Evolutionary conservation across 192 early-diverging fungal species (phyloP), one percentile per base, ranked within the genome.

Genomic region (Tieghemiomyces parasiticus): DNA sequence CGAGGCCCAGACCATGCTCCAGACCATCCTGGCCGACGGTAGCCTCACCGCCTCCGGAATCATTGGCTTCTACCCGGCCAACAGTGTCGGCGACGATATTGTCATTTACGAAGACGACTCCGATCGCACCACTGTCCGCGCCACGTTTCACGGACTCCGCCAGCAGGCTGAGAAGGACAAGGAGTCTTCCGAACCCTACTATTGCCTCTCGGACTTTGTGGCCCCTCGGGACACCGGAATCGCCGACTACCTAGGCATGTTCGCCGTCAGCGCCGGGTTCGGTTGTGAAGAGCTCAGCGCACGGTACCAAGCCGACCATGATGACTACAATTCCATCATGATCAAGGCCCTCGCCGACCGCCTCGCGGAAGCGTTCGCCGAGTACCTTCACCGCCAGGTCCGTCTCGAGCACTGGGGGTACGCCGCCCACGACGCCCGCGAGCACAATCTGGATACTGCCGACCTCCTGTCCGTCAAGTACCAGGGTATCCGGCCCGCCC

Each of bases 291-390:
- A 88, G 60, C 71, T 89, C 53, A 83, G 81, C n/a, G 77, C 71
- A n/a, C 76, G 86, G 66, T 93, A 84, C 63, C 81, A 88, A 54
- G 71, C 69, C 1, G 81, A 84, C 50, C 84, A 86, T 59, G 93
- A 96, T 71, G 93, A 96, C 71, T 96, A 91, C 74, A 79, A 74
- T 32, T 79, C 83, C 51, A 96, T 96, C 66, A 93, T 96, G 93
- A 81, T 87, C 63, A 96, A 96, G 71, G 90, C 91, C 1, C 73
- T 96, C 31, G 93, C 93, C 6, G 93, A 96, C 69, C 88, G 93
- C 62, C 72, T 96, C 50, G 91, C 90, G 1, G 93, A 96, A 66
- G 91, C 89, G 0, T 78, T 92, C 62, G 91, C 93, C 10, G 93
- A 96, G 67, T 77, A 83, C 58, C 67, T 96, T 44, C 93, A 96